Conservation (phyloP, 768 basidiomycete genomes). For the Tricholoma hemisulphureum region DNA sequence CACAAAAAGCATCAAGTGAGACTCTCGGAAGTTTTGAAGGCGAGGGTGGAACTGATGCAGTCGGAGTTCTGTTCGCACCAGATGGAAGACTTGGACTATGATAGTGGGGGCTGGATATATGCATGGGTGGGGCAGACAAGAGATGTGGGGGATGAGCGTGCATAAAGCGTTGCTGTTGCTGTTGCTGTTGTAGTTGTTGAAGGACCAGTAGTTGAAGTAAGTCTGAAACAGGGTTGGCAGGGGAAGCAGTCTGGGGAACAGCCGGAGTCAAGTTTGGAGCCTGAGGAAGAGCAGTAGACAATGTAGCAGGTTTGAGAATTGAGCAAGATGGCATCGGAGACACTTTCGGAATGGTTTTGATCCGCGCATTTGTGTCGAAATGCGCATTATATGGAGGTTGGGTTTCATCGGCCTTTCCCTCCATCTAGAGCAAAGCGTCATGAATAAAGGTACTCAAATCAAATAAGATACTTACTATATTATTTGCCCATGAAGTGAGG, state of each 20-base stretch:
- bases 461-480: neutral
- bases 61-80: neutral
- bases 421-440: neutral
- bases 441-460: neutral
- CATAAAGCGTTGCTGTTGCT: conserved; percentile 1
- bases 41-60: neutral
- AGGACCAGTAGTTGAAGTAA: neutral
- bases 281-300: neutral
- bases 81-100: neutral
- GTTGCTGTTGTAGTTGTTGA: conserved; percentile 2
- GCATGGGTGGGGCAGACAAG: neutral
- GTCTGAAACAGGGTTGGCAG: neutral
- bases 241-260: neutral
- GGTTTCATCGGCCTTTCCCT: neutral
- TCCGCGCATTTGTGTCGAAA: neutral
- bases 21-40: neutral
- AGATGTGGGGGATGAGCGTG: neutral
- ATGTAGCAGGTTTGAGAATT: neutral
- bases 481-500: neutral
- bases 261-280: neutral
- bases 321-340: neutral
- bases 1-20: neutral
- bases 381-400: neutral
- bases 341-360: neutral
- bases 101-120: neutral